Evolutionary conservation across 2,329 filamentous ascomycete genomes (phyloP).

Genomic region (Talaromyces funiculosus): DNA sequence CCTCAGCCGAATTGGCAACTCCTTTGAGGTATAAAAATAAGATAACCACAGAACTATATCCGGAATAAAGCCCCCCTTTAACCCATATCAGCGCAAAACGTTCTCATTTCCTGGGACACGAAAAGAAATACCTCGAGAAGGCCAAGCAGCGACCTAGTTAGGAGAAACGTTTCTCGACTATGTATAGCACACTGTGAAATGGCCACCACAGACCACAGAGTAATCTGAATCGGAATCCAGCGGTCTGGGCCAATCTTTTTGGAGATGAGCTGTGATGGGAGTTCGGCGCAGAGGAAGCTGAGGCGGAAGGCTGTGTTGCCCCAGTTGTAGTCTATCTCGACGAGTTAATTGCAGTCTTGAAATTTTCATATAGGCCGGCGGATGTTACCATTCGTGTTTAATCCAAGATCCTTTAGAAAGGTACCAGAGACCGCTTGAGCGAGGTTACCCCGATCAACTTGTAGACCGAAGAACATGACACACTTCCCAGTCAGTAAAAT

Average conservation of each 20-base stretch:
- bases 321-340: constrained; percentile 42
- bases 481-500: not conserved
- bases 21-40: constrained; percentile 10
- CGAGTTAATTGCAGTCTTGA: too few species aligned
- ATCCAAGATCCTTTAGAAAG: constrained; percentile 7
- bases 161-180: constrained; percentile 38
- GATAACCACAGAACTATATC: constrained; percentile 11
- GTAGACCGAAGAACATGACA: constrained; percentile 12
- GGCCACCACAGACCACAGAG: constrained; percentile 32
- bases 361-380: too few species aligned
- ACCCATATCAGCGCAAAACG: constrained; percentile 25
- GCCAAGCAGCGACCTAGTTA: constrained; percentile 40
- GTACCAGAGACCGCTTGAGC: constrained; percentile 12
- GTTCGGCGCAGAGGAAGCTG: constrained; percentile 49
- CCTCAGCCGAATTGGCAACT: constrained; percentile 7
- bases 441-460: constrained; percentile 13
- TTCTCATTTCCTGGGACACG: too few species aligned
- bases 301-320: constrained; percentile 52
- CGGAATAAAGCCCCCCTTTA: constrained; percentile 14
- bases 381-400: constrained; percentile 11
- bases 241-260: constrained; percentile 54
- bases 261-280: constrained; percentile 57
- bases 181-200: constrained; percentile 42
- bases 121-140: constrained; percentile 29
- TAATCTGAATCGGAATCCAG: constrained; percentile 36